phyloP scores from a whole-genome alignment of 2,329 filamentous ascomycete species.

The Rhynchosporium secalis region DNA sequence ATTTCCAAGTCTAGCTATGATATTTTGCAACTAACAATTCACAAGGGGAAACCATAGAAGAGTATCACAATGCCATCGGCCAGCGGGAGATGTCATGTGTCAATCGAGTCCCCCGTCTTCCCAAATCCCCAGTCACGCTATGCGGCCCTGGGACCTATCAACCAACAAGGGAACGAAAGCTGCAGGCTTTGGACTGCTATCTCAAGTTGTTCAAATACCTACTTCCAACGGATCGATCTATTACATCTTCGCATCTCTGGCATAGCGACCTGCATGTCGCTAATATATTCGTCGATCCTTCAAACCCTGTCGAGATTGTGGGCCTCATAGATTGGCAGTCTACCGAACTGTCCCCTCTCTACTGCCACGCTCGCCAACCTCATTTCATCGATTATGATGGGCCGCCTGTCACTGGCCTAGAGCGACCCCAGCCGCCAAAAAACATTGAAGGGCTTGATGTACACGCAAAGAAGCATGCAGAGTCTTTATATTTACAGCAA shows the following conservation, averaged over 20 bases:
- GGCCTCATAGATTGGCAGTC: slow-evolving; percentile 9
- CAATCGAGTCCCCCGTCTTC: background rate
- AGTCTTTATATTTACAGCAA: slow-evolving; percentile 19
- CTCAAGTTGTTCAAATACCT: slow-evolving; percentile 8
- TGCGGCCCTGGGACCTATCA: slow-evolving; percentile 9
- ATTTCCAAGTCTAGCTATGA: background rate
- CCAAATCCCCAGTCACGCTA: slow-evolving; percentile 6
- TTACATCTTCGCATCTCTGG: slow-evolving; percentile 5
- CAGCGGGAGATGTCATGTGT: slow-evolving; percentile 2
- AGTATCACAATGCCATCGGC: slow-evolving; percentile 5
- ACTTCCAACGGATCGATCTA: slow-evolving; percentile 1
- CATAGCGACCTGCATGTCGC: slow-evolving; percentile 7
- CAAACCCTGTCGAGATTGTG: slow-evolving; percentile 4
- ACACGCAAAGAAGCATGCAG: slow-evolving; percentile 33
- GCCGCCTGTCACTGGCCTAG: slow-evolving; percentile 8
- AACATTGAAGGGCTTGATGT: slow-evolving; percentile 42
- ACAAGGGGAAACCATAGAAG: slow-evolving; percentile 3
- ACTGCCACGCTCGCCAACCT: slow-evolving; percentile 8
- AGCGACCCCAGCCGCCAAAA: slow-evolving; percentile 24
- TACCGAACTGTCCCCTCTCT: slow-evolving; percentile 7
- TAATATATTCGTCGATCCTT: slow-evolving; percentile 10
- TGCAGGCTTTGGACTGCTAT: slow-evolving; percentile 1
- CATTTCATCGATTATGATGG: slow-evolving; percentile 7
- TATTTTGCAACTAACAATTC: background rate
- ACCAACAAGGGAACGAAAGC: slow-evolving; percentile 7